A percentile compares a stretch with the other conserved stretches of the same genome.
Evolutionary conservation across 371 early-diverging fungal genomes (phyloP).

Genomic region (Smittium mucronatum): DNA sequence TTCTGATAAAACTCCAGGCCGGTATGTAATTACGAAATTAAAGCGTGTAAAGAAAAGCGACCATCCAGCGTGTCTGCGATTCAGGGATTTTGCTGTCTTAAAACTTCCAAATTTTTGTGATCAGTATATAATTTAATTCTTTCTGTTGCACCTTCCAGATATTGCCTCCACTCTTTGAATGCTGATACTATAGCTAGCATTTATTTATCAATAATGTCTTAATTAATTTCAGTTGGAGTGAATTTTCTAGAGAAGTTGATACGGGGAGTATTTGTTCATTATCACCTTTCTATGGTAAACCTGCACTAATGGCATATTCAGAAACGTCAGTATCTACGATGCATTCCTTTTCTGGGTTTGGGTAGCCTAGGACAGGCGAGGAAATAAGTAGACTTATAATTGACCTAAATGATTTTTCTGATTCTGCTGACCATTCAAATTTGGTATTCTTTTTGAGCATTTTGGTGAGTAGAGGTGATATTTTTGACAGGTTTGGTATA

Average conservation of each 20-base stretch:
- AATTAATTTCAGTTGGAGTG: background rate
- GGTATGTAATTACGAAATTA: conserved; percentile 14
- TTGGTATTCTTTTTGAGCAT: background rate
- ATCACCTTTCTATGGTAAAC: background rate
- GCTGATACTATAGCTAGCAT: conserved; percentile 9
- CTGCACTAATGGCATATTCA: conserved; percentile 6
- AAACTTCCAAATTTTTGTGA: conserved; percentile 10
- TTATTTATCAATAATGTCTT: conserved; percentile 9
- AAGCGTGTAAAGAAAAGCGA: conserved; percentile 6
- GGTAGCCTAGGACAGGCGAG: background rate
- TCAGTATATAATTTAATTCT: conserved; percentile 9
- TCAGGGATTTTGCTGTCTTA: conserved; percentile 8
- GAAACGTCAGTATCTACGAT: conserved; percentile 8
- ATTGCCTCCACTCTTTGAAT: conserved; percentile 11
- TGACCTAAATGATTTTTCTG: background rate
- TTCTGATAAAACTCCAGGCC: background rate
- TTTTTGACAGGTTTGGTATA: conserved; percentile 16
- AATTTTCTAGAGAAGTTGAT: conserved; percentile 11
- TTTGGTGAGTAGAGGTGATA: conserved; percentile 18
- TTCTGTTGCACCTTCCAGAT: background rate
- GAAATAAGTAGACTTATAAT: background rate
- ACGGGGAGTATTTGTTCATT: background rate
- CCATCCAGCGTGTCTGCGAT: conserved; percentile 3
- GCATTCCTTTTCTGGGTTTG: conserved; percentile 4
- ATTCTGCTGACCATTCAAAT: background rate